These are phyloP conservation scores for Claviceps humidiphila DNA, from an alignment of 2,329 filamentous ascomycete species.

Conservation along the genomic window DNA sequence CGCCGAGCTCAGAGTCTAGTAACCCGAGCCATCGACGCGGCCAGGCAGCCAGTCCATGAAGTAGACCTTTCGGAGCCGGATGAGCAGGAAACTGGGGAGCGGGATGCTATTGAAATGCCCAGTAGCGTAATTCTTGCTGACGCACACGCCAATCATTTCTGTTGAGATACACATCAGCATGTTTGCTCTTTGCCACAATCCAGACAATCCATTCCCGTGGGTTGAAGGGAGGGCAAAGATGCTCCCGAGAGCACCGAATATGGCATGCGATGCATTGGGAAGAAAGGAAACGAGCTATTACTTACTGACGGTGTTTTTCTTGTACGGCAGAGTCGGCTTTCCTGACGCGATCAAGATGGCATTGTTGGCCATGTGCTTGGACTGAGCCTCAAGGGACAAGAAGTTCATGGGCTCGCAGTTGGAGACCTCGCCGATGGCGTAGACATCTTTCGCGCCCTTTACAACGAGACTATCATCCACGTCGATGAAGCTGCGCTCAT, in stretches of 20 bases:
- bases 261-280: neutral
- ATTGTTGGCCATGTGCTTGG: neutral
- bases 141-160: neutral
- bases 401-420: neutral
- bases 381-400: neutral
- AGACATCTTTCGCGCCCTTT: neutral
- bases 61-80: neutral
- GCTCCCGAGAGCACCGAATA: neutral
- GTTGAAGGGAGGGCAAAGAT: neutral
- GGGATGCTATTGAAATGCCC: neutral
- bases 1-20: neutral
- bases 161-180: neutral
- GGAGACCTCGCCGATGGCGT: neutral
- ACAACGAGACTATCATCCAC: neutral
- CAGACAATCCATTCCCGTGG: neutral
- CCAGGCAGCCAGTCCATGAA: neutral
- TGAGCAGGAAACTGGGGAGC: neutral
- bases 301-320: neutral
- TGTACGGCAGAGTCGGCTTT: neutral
- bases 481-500: neutral
- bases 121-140: neutral
- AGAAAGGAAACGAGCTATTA: neutral
- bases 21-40: neutral
- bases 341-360: neutral
- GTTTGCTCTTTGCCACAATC: neutral